A percentile compares a stretch with the other conserved stretches of the same genome.
phyloP scores from a whole-genome alignment of 73 alveolate species.

The Stentor coeruleus region DNA sequence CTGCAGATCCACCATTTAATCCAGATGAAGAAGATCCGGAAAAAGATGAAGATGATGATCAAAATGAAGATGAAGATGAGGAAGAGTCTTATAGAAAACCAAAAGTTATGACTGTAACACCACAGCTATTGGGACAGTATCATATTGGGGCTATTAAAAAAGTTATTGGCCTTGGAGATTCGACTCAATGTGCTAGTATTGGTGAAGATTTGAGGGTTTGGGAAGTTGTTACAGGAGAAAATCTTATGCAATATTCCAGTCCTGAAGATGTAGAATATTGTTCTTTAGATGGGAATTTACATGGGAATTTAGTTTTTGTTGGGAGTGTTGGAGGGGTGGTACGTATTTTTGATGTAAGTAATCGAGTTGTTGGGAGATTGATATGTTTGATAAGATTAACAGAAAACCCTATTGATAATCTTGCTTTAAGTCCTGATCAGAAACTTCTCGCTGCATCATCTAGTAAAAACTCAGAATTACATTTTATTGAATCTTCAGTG shows the following conservation, averaged over 20 bases:
- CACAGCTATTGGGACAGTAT: conserved; percentile 32
- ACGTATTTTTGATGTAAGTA: conserved; percentile 76
- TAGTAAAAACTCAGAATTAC: conserved; percentile 32
- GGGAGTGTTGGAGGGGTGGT: conserved; percentile 78
- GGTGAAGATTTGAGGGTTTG: conserved; percentile 76
- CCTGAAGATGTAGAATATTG: conserved; percentile 54
- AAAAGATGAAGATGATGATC: conserved; percentile 56
- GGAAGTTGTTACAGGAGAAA: conserved; percentile 72
- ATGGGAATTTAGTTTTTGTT: conserved; percentile 71
- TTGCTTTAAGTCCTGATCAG: conserved; percentile 44
- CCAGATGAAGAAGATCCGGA: conserved; percentile 84
- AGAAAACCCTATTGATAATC: conserved; percentile 34
- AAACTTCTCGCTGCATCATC: conserved; percentile 42
- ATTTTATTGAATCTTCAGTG: conserved; percentile 32
- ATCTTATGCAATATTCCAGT: conserved; percentile 44
- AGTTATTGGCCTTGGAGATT: conserved; percentile 66
- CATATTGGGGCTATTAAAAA: not conserved
- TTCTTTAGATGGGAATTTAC: conserved; percentile 74
- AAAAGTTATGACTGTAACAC: conserved; percentile 61
- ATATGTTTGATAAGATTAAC: conserved; percentile 45
- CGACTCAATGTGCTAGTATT: conserved; percentile 78
- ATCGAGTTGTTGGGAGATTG: conserved; percentile 75
- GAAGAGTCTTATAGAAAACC: conserved; percentile 51
- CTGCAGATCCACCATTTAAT: conserved; percentile 80
- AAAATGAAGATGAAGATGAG: conserved; percentile 41